Evolutionary conservation across 805 yeast genomes (phyloP), one percentile per base, ranked within the genome.

Genomic region (Lachancea meyersii): DNA sequence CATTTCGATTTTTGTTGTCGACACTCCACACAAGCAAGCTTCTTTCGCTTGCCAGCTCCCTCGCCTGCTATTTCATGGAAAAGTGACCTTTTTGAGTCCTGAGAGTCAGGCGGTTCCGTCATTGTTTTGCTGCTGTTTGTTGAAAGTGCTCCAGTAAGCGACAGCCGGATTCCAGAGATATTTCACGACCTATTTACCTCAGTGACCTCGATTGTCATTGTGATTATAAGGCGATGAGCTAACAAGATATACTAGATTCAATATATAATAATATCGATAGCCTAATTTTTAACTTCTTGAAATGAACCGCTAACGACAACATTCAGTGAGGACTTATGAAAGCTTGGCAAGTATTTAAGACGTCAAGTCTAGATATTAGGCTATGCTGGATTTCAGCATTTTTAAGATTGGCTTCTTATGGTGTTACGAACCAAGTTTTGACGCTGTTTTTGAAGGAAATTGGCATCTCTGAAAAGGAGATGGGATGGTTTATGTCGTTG

Each of bases 1-100:
- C 97, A 89, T 54, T 80, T 77, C 27, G 88, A 82, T 64, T 93
- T 93, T 61, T 91, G 98, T 63, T 93, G 97, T 11, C 97, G 76
- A 60, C 98, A 93, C 55, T 91, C 96, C 1, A 86, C 87, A 68
- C 98, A 93, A 0, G 97, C 97, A 59, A 88, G 77, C 43, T 79
- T 71, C 59, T 80, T 82, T 10, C 61, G 51, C 37, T 51, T 57
- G 26, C 44, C 34, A 20, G 26, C 13, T 24, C 37, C 37, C 5
- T 40, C 21, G 20, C 35, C 21, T 22, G n/a, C 26, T 33, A n/a
- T 30, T 11, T 18, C 27, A 28, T 43, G 38, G 19, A 19, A 35
- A 16, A 9, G 13, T 13, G 23, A 26, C 10, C 24, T 19, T 35
- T 35, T 35, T n/a, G 6, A 31, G 14, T 24, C 36, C 31, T 19